Conservation (phyloP, 2,329 filamentous ascomycete genomes). For the Bimuria novae-zelandiae region DNA sequence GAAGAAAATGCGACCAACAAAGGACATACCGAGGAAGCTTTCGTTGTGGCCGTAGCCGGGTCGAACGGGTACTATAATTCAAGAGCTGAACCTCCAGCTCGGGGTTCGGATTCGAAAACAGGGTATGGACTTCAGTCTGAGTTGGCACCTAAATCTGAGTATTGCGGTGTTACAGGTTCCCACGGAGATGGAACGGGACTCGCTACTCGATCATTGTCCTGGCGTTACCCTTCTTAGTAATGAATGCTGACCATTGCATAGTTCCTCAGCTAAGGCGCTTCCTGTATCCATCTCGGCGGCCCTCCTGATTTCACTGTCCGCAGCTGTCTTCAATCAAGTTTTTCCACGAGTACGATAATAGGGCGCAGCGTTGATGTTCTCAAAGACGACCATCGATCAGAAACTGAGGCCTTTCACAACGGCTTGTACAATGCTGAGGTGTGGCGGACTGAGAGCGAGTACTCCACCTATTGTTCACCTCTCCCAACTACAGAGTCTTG, state of each 20-base stretch:
- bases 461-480: no score
- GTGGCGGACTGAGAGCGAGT: no score
- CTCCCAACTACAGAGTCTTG: no score
- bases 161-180: background rate
- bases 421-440: background rate
- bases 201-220: no score
- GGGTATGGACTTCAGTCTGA: background rate
- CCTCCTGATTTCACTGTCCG: background rate
- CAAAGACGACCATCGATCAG: background rate
- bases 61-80: slow-evolving; percentile 27
- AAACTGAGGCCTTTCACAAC: background rate
- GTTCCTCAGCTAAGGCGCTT: background rate
- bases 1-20: slow-evolving; percentile 16
- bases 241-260: background rate
- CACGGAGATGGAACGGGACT: background rate
- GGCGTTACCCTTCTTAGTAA: no score
- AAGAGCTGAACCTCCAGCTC: no score
- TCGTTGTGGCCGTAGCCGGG: slow-evolving; percentile 21
- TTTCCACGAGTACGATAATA: background rate
- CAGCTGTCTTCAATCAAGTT: background rate
- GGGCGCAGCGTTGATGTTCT: no score
- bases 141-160: background rate
- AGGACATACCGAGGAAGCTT: slow-evolving; percentile 16
- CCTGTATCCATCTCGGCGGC: background rate
- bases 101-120: background rate